Base-by-base conservation (phyloP, 768 basidiomycete species). In the Auricularia cornea region DNA sequence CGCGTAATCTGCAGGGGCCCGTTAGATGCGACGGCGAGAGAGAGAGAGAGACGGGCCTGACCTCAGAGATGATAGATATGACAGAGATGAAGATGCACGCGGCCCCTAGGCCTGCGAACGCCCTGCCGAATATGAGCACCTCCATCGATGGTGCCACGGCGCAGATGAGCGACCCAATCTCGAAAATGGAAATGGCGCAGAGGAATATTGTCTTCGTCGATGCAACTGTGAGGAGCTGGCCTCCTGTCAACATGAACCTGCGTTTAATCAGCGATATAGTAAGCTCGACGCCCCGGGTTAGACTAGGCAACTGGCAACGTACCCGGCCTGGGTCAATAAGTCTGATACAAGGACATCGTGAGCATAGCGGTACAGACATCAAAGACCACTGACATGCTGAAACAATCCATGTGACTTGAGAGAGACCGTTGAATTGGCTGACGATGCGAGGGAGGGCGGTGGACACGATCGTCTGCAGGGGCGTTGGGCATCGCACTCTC, bases 21-120 rank as follows among this genome's bases (percentile, higher is more conserved):
- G n/a, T n/a, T n/a, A n/a, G n/a, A n/a, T n/a, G n/a, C n/a, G 11
- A 41, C 40, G 11, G 10, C 11, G 40, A 33, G 18, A 64, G 52
- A 41, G 59, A 38, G 64, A n/a, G 14, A 8, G 32, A 30, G 31
- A 20, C 6, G 40, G 11, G 31, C 16, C 33, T 3, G 28, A 71
- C 65, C 38, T 69, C 66, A 3, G 67, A 63, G 40, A 73, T 61
- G 38, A 72, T 66, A 18, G 67, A 61, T 23, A 72, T 63, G 59
- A 70, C 64, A 2, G 65, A 68, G 1, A 69, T 64, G 60, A 68
- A 71, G 57, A 72, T 68, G 12, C 67, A 66, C 52, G 63, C 31
- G 1, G 77, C 80, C 1, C 81, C 82, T 1, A 80, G 62, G 12
- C 82, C 81, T 2, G 77, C 72, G 40, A 83, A 66, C 0, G 81